Conservation (phyloP, 1,284 basidiomycete species). For the Pascua sp. region DNA sequence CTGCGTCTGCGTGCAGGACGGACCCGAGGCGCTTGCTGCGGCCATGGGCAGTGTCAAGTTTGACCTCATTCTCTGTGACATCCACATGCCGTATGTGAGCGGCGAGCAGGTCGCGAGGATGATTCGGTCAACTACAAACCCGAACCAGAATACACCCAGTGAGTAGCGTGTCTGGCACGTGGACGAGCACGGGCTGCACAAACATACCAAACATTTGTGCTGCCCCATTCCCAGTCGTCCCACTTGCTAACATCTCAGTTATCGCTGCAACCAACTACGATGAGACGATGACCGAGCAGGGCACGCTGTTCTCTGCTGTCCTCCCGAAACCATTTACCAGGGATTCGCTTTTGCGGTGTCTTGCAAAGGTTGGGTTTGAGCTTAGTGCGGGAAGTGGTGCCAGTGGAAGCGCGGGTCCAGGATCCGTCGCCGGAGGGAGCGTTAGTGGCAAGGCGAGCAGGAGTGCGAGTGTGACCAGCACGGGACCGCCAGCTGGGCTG, state of each 20-base stretch:
- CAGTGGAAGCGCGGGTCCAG: neutral
- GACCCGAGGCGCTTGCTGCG: constrained; percentile 91
- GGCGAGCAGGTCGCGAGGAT: constrained; percentile 51
- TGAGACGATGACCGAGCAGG: constrained; percentile 69
- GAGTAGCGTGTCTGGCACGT: constrained; percentile 17
- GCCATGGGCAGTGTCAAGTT: constrained; percentile 88
- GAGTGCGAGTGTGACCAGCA: too few relatives aligned
- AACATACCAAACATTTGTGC: too few relatives aligned
- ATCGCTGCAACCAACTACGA: constrained; percentile 57
- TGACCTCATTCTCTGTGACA: constrained; percentile 54
- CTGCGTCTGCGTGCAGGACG: constrained; percentile 89
- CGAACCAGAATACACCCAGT: constrained; percentile 50
- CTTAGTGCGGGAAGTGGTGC: neutral
- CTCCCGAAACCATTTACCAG: constrained; percentile 85
- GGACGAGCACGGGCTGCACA: too few relatives aligned
- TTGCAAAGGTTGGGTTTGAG: constrained; percentile 76
- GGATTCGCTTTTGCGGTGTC: constrained; percentile 68
- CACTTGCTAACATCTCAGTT: constrained; percentile 27
- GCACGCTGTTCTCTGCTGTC: constrained; percentile 77
- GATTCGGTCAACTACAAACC: constrained; percentile 49
- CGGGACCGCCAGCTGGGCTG: too few relatives aligned
- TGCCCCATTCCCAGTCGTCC: too few relatives aligned
- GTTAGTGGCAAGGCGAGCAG: too few relatives aligned
- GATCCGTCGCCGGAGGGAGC: too few relatives aligned
- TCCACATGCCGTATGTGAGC: constrained; percentile 47